Conservation (phyloP, 2,329 filamentous ascomycete genomes). For the Sporothrix phasma region DNA sequence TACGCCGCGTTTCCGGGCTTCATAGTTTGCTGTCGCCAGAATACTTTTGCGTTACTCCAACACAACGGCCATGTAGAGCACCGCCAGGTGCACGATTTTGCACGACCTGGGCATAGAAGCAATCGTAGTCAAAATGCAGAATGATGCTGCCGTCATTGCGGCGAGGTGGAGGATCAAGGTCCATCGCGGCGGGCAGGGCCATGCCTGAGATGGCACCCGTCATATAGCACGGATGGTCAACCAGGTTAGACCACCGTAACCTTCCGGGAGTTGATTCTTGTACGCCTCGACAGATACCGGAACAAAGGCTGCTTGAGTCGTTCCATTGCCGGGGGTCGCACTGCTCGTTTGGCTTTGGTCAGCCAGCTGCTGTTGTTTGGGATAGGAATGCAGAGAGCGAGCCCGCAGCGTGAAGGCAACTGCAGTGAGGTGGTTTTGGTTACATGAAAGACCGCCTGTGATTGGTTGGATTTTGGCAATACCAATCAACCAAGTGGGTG, state of each 20-base stretch:
- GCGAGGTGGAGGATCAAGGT: not conserved
- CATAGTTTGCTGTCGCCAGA: slow-evolving; percentile 88
- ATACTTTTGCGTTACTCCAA: slow-evolving; percentile 92
- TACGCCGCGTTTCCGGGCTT: slow-evolving; percentile 62
- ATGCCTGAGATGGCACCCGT: not conserved
- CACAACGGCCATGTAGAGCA: slow-evolving; percentile 56
- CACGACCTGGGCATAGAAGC: slow-evolving; percentile 89
- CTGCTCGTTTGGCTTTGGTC: not conserved
- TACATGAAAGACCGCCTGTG: not conserved
- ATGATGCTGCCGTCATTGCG: slow-evolving; percentile 59
- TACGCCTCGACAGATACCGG: not conserved
- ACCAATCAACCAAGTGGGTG: not conserved
- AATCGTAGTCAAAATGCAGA: slow-evolving; percentile 80
- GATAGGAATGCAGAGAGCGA: not conserved
- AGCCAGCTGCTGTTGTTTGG: not conserved
- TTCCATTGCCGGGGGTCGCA: not conserved
- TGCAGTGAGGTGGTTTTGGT: not conserved
- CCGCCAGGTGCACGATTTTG: slow-evolving; percentile 57
- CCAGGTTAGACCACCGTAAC: not conserved
- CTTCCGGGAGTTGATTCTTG: not conserved
- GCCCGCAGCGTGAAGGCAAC: not conserved
- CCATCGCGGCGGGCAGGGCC: not conserved
- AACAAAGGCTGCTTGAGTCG: not conserved
- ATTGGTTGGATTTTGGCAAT: not conserved
- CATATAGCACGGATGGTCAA: not conserved